phyloP scores from a whole-genome alignment of 1,139 yeast genomes.

The Diutina catenulata region DNA sequence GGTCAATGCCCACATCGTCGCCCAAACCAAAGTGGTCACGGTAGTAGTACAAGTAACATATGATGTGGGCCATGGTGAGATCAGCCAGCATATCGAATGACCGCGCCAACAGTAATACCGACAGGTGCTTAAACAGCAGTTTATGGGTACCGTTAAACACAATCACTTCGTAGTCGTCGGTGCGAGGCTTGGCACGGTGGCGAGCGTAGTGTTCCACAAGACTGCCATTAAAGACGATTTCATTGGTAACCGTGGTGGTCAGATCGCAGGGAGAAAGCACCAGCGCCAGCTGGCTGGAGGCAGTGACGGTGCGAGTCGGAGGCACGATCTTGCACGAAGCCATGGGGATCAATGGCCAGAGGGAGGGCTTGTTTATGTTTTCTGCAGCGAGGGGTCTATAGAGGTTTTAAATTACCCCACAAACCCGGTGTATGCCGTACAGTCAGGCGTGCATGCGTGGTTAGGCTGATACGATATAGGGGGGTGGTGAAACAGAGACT shows the following conservation, averaged over 20 bases:
- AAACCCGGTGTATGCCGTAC: too few species aligned
- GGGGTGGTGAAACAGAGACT: too few species aligned
- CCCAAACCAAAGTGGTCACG: constrained; percentile 2
- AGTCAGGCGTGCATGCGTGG: too few species aligned
- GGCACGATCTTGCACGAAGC: too few species aligned
- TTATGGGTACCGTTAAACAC: neutral
- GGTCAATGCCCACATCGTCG: neutral
- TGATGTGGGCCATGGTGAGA: constrained; percentile 1
- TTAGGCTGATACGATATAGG: too few species aligned
- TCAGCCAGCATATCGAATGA: neutral
- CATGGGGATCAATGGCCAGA: too few species aligned
- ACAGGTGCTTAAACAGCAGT: neutral
- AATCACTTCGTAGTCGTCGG: neutral
- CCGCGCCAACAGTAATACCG: constrained; percentile 1
- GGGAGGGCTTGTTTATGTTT: too few species aligned
- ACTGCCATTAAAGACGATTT: constrained; percentile 2
- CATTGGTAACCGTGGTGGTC: constrained; percentile 3
- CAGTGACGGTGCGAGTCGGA: too few species aligned
- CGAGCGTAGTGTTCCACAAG: constrained; percentile 2
- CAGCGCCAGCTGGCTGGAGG: too few species aligned
- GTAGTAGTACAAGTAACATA: constrained; percentile 2
- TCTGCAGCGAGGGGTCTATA: too few species aligned
- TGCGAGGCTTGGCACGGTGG: neutral
- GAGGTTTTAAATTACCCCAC: too few species aligned
- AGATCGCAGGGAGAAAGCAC: constrained; percentile 3